Conservation (phyloP, 176 grass and related monocot species). For the Aechmea fasciata region DNA sequence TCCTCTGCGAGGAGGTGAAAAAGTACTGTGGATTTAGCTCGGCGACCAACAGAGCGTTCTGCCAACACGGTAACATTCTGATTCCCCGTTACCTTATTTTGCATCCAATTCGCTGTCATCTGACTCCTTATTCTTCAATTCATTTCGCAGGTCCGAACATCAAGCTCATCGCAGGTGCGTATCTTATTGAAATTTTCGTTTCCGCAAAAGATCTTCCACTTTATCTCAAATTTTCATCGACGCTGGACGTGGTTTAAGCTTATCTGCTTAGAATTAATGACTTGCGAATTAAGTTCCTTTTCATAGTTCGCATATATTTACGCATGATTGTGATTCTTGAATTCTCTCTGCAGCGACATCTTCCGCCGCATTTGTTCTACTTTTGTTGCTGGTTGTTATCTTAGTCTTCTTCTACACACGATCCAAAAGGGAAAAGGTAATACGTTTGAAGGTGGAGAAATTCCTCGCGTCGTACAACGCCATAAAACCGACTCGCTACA, state of each 20-base stretch:
- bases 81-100: not conserved
- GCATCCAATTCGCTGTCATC: not conserved
- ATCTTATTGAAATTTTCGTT: not conserved
- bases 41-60: constrained; percentile 26
- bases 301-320: not conserved
- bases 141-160: constrained; percentile 16
- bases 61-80: not conserved
- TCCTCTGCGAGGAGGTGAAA: not conserved
- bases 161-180: constrained; percentile 26
- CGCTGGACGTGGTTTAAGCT: not conserved
- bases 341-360: constrained; percentile 12
- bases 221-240: not conserved
- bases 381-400: not conserved
- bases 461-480: not conserved
- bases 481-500: not conserved
- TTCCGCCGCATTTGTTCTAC: constrained; percentile 1
- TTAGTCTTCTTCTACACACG: not conserved
- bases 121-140: not conserved
- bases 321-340: too few relatives aligned
- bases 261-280: too few relatives aligned
- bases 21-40: constrained; percentile 19
- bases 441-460: constrained; percentile 3
- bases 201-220: not conserved
- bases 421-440: not conserved
- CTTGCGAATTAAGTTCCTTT: not conserved